Conservation (phyloP, 164 flowering plant species). For the Sedum album region DNA sequence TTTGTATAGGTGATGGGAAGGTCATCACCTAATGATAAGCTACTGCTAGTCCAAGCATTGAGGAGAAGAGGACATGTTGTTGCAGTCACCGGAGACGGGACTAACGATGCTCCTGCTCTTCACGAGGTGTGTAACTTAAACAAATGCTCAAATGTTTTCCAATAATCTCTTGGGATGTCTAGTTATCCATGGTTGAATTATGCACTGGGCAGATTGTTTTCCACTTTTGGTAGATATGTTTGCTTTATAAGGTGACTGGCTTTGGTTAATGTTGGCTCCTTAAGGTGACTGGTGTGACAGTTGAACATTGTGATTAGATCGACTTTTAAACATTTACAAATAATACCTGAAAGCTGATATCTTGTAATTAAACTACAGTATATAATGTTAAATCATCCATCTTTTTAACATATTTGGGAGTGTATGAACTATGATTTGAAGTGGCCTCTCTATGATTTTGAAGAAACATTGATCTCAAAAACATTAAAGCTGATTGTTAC, state of each 20-base stretch:
- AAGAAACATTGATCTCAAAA: too few relatives aligned
- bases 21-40: conserved; percentile 95
- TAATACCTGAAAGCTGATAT: background rate
- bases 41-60: conserved; percentile 83
- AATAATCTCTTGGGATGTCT: background rate
- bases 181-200: background rate
- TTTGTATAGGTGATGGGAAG: conserved; percentile 88
- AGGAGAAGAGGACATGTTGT: conserved; percentile 70
- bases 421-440: too few relatives aligned
- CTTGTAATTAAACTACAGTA: background rate
- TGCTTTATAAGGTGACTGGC: background rate
- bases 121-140: conserved; percentile 54
- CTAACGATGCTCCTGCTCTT: conserved; percentile 97
- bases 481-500: too few relatives aligned
- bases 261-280: background rate
- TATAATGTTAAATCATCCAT: background rate
- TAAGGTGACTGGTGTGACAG: background rate
- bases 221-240: background rate
- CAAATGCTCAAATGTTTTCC: background rate
- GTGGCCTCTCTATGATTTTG: too few relatives aligned
- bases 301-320: background rate
- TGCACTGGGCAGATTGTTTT: background rate
- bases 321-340: background rate
- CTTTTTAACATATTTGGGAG: too few relatives aligned
- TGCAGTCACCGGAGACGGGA: conserved; percentile 98